phyloP scores from a whole-genome alignment of 1,139 yeast species.

The Suhomyces terraborum region DNA sequence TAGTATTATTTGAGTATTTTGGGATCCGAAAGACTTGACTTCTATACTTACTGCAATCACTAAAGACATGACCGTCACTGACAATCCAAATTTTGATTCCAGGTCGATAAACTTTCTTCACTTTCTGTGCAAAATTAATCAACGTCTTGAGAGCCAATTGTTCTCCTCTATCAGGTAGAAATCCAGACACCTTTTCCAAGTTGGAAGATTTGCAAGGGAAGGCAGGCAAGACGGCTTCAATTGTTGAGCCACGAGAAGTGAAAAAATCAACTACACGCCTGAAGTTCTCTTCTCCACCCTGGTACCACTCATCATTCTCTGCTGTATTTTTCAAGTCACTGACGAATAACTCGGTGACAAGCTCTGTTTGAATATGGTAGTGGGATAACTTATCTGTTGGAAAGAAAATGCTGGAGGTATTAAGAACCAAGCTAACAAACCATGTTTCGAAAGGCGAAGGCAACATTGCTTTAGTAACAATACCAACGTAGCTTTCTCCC shows the following conservation, averaged over 20 bases:
- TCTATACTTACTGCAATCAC: constrained; percentile 53
- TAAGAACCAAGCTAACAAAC: constrained; percentile 33
- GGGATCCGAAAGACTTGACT: too few species aligned
- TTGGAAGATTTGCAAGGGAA: constrained; percentile 67
- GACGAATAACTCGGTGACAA: constrained; percentile 39
- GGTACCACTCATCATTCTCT: constrained; percentile 50
- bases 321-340: constrained; percentile 49
- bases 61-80: constrained; percentile 66
- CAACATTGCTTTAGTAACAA: constrained; percentile 30
- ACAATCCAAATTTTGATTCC: constrained; percentile 59
- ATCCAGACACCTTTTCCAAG: constrained; percentile 51
- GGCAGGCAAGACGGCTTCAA: constrained; percentile 64
- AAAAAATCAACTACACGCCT: constrained; percentile 46
- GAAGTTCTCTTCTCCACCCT: constrained; percentile 46
- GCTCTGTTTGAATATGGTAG: constrained; percentile 15
- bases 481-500: constrained; percentile 27
- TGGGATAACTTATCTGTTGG: constrained; percentile 10
- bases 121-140: constrained; percentile 33
- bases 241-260: constrained; percentile 46
- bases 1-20: constrained; percentile 13
- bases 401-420: constrained; percentile 19
- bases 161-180: constrained; percentile 53
- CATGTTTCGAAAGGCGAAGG: constrained; percentile 33
- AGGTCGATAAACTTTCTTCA: constrained; percentile 50
- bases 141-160: constrained; percentile 38